Percentiles rank a stretch among this genome's conserved stretches.
Evolutionary conservation across 345 rosid genomes (phyloP).

Genomic region (Brassica juncea): DNA sequence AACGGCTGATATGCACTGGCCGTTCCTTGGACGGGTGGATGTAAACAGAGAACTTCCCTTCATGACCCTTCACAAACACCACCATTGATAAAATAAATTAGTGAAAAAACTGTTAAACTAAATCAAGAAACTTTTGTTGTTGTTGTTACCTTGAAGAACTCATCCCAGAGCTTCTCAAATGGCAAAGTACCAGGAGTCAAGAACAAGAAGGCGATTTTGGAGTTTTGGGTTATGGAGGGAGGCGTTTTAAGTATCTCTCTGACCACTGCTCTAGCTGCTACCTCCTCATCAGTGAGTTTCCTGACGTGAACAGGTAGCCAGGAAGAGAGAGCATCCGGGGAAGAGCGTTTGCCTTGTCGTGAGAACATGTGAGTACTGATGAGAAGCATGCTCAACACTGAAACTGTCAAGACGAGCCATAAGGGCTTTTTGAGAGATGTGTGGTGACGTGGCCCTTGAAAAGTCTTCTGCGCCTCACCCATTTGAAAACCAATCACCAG

Average conservation of each 20-base stretch:
- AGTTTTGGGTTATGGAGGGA: slow-evolving; percentile 46
- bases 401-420: slow-evolving; percentile 78
- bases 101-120: background rate
- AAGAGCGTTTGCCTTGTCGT: slow-evolving; percentile 50
- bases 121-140: background rate
- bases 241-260: slow-evolving; percentile 69
- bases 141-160: slow-evolving; percentile 62
- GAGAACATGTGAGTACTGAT: slow-evolving; percentile 76
- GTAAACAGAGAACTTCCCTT: slow-evolving; percentile 71
- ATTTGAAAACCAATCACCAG: slow-evolving; percentile 34
- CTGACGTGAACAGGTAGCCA: slow-evolving; percentile 96
- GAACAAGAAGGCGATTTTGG: slow-evolving; percentile 95
- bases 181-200: slow-evolving; percentile 86
- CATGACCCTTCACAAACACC: slow-evolving; percentile 63
- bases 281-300: slow-evolving; percentile 75
- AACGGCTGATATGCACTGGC: slow-evolving; percentile 73
- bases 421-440: slow-evolving; percentile 73
- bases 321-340: slow-evolving; percentile 46
- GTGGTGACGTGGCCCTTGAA: slow-evolving; percentile 67
- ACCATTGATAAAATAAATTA: background rate
- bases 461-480: slow-evolving; percentile 62
- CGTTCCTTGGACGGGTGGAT: slow-evolving; percentile 78
- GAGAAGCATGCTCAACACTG: slow-evolving; percentile 74
- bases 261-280: slow-evolving; percentile 67
- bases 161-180: slow-evolving; percentile 95